phyloP scores from a whole-genome alignment of 2,329 filamentous ascomycete genomes.

The Fusarium staphyleae region DNA sequence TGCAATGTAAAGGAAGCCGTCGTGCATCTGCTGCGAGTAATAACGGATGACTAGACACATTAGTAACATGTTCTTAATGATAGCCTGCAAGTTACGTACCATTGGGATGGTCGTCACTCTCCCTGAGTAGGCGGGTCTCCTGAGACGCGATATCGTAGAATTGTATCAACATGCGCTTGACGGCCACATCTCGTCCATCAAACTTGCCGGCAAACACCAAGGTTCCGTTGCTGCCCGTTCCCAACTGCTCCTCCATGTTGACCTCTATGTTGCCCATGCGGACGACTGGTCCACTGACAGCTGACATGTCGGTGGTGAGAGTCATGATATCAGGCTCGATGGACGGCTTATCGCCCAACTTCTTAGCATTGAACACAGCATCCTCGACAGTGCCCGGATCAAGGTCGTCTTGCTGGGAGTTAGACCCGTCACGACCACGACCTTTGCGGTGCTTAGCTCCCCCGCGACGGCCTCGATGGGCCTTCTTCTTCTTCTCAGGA shows the following conservation, averaged over 20 bases:
- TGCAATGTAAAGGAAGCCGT: constrained; percentile 94
- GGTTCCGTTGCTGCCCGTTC: constrained; percentile 93
- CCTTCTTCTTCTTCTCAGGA: constrained; percentile 69
- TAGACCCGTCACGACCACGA: constrained; percentile 60
- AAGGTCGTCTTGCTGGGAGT: constrained; percentile 57
- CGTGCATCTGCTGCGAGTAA: constrained; percentile 87
- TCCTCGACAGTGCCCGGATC: constrained; percentile 64
- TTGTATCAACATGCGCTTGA: constrained; percentile 95
- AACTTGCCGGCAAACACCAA: constrained; percentile 95
- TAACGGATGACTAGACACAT: constrained; percentile 82
- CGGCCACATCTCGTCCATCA: constrained; percentile 89
- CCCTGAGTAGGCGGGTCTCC: constrained; percentile 86
- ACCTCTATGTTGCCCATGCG: constrained; percentile 71
- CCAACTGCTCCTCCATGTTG: constrained; percentile 68
- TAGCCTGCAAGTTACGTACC: constrained; percentile 50
- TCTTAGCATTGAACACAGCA: constrained; percentile 65
- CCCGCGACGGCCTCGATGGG: constrained; percentile 74
- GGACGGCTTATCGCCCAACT: constrained; percentile 59
- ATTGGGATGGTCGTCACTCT: constrained; percentile 95
- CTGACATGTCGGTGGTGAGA: constrained; percentile 63
- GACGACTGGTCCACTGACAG: constrained; percentile 65
- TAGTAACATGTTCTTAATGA: constrained; percentile 7
- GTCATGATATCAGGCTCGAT: constrained; percentile 70
- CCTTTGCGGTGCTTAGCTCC: constrained; percentile 72
- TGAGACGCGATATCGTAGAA: constrained; percentile 96